Evolutionary conservation across 2,329 filamentous ascomycete species (phyloP).

Genomic region (Fusarium siculi): DNA sequence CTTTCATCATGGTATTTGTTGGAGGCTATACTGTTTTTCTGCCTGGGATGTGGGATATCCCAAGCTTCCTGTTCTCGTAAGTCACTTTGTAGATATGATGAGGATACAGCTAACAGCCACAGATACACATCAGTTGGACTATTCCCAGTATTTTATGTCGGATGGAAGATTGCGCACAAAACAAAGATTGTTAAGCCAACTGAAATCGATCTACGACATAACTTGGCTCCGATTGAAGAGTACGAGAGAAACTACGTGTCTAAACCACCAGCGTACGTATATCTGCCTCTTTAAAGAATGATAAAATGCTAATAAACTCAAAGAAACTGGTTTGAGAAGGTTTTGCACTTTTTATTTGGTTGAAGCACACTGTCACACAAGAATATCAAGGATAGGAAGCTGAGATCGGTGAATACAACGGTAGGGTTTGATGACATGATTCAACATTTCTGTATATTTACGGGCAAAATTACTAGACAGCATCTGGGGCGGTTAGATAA

Average conservation of each 20-base stretch:
- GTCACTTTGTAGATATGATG: slow-evolving; percentile 20
- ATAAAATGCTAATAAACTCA: rapidly evolving
- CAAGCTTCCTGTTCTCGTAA: slow-evolving; percentile 78
- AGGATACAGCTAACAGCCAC: rapidly evolving
- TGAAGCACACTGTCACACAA: rapidly evolving
- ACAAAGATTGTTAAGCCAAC: slow-evolving; percentile 3
- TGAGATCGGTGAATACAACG: not conserved
- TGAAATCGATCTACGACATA: slow-evolving; percentile 1
- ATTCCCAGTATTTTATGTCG: slow-evolving; percentile 4
- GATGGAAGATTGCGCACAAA: slow-evolving; percentile 19
- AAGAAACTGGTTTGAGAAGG: slow-evolving; percentile 22
- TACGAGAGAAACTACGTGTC: slow-evolving; percentile 5
- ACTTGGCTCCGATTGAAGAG: slow-evolving; percentile 3
- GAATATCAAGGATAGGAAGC: not conserved
- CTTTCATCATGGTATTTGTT: slow-evolving; percentile 77
- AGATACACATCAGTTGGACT: slow-evolving; percentile 15
- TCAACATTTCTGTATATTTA: not conserved
- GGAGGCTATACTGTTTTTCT: slow-evolving; percentile 82
- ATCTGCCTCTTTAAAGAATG: rapidly evolving
- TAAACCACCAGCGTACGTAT: slow-evolving; percentile 5
- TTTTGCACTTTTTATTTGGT: slow-evolving; percentile 2
- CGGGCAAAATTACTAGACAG: not conserved
- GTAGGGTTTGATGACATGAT: not conserved
- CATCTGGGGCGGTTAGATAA: not conserved
- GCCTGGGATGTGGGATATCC: slow-evolving; percentile 72